These are phyloP conservation scores for Irpex sp. DNA, from an alignment of 1,284 basidiomycete genomes.

Conservation along the genomic window DNA sequence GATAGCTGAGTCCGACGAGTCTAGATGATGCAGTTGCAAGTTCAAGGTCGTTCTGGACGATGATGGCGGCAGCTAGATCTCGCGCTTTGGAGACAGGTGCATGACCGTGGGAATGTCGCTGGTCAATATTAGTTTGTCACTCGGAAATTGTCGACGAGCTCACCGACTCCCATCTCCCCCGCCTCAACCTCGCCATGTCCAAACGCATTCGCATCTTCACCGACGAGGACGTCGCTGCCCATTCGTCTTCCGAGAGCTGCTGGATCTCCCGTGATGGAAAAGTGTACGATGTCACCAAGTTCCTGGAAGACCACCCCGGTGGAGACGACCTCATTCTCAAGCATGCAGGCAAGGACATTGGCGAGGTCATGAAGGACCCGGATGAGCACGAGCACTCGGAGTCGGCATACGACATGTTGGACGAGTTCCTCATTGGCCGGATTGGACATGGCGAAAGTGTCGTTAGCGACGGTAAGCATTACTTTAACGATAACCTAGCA, in stretches of 20 bases:
- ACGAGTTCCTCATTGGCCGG: slow-evolving; percentile 82
- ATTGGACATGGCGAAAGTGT: slow-evolving; percentile 74
- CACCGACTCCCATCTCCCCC: neutral
- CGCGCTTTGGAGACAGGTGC: neutral
- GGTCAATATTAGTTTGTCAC: neutral
- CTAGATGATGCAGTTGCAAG: neutral
- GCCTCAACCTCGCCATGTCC: slow-evolving; percentile 35
- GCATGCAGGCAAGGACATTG: slow-evolving; percentile 85
- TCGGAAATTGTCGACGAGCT: neutral
- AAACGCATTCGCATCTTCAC: slow-evolving; percentile 73
- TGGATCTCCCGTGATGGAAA: slow-evolving; percentile 74
- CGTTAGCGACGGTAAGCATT: slow-evolving; percentile 70
- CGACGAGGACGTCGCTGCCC: slow-evolving; percentile 62
- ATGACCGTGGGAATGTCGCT: slow-evolving; percentile 9
- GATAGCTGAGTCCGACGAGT: neutral
- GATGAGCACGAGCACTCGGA: slow-evolving; percentile 92
- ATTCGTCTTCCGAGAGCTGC: slow-evolving; percentile 56
- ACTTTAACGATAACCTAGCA: slow-evolving; percentile 2
- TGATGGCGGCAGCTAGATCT: neutral
- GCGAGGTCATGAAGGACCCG: slow-evolving; percentile 77
- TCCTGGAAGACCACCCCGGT: slow-evolving; percentile 81
- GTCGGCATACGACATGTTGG: slow-evolving; percentile 89
- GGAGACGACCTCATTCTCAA: slow-evolving; percentile 81
- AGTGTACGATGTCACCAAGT: slow-evolving; percentile 78
- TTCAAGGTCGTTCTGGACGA: slow-evolving; percentile 1